These are phyloP conservation scores for Pythium angustatum DNA, from an alignment of 352 stramenopile genomes.

Conservation along the genomic window DNA sequence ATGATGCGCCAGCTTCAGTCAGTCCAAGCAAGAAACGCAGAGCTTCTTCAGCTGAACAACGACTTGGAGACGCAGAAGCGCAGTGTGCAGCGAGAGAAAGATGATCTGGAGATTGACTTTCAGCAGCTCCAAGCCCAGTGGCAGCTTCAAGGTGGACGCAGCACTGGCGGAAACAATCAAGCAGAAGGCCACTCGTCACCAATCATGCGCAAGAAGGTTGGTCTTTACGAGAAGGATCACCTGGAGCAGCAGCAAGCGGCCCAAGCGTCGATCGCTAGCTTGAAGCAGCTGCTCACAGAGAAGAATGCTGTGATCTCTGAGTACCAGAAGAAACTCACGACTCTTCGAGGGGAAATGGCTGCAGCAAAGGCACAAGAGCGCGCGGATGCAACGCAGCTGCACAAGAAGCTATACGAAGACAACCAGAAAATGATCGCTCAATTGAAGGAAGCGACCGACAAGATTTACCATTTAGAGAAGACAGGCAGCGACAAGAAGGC, in stretches of 20 bases:
- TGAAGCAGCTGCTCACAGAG: conserved; percentile 78
- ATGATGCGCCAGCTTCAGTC: conserved; percentile 50
- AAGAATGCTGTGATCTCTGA: conserved; percentile 71
- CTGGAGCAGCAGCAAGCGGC: conserved; percentile 68
- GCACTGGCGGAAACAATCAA: conserved; percentile 26
- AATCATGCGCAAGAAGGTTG: conserved; percentile 65
- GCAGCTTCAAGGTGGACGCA: conserved; percentile 20
- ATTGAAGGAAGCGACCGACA: conserved; percentile 68
- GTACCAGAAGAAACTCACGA: conserved; percentile 58
- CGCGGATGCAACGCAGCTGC: conserved; percentile 50
- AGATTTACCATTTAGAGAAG: conserved; percentile 63
- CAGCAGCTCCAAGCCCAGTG: conserved; percentile 48
- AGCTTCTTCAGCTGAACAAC: conserved; percentile 48
- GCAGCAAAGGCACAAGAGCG: conserved; percentile 56
- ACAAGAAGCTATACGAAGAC: conserved; percentile 76
- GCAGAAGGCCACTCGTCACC: conserved; percentile 17
- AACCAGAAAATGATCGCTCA: conserved; percentile 76
- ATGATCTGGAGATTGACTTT: conserved; percentile 64
- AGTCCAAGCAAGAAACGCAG: conserved; percentile 40
- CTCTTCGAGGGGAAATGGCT: conserved; percentile 47
- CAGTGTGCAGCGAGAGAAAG: conserved; percentile 41
- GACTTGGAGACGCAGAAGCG: conserved; percentile 50
- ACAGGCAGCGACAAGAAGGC: conserved; percentile 59
- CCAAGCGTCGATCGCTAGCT: conserved; percentile 74
- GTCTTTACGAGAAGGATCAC: conserved; percentile 80